Percentiles rank a stretch among this genome's conserved stretches.
phyloP scores from a whole-genome alignment of 805 yeast genomes.

The Lipomyces spencermartinsiae region DNA sequence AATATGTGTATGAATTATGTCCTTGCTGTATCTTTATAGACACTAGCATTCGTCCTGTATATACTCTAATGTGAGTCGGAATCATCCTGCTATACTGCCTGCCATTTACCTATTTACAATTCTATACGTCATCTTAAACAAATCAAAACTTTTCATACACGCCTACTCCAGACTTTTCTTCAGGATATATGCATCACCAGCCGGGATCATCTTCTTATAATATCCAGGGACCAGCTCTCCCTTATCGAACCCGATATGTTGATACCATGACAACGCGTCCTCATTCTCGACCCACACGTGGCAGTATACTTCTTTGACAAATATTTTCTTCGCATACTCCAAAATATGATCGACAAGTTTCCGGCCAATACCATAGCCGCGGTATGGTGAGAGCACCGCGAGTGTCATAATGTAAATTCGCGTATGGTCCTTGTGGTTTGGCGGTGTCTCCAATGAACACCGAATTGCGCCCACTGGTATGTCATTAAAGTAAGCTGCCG shows the following conservation, averaged over 20 bases:
- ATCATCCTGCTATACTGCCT: neutral
- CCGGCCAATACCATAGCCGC: conserved; percentile 65
- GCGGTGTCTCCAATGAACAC: conserved; percentile 51
- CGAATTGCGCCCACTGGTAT: conserved; percentile 81
- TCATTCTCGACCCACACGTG: conserved; percentile 59
- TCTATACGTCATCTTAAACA: neutral
- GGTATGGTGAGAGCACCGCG: conserved; percentile 71
- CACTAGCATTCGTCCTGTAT: neutral
- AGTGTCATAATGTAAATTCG: conserved; percentile 68
- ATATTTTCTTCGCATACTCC: conserved; percentile 60
- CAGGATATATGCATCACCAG: conserved; percentile 56
- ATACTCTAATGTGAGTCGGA: neutral
- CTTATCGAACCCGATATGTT: conserved; percentile 55
- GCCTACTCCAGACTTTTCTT: conserved; percentile 23
- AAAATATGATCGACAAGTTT: conserved; percentile 63
- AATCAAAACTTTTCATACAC: neutral
- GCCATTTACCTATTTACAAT: neutral
- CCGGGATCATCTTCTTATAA: conserved; percentile 52
- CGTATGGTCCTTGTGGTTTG: conserved; percentile 40
- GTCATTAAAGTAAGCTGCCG: conserved; percentile 67
- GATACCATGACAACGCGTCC: conserved; percentile 58
- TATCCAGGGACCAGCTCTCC: conserved; percentile 52
- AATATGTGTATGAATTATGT: neutral
- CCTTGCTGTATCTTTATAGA: neutral
- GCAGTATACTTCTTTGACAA: conserved; percentile 58